A percentile compares a stretch with the other conserved stretches of the same genome.
Evolutionary conservation across 768 basidiomycete genomes (phyloP).

Genomic region (Tulasnella sp.): DNA sequence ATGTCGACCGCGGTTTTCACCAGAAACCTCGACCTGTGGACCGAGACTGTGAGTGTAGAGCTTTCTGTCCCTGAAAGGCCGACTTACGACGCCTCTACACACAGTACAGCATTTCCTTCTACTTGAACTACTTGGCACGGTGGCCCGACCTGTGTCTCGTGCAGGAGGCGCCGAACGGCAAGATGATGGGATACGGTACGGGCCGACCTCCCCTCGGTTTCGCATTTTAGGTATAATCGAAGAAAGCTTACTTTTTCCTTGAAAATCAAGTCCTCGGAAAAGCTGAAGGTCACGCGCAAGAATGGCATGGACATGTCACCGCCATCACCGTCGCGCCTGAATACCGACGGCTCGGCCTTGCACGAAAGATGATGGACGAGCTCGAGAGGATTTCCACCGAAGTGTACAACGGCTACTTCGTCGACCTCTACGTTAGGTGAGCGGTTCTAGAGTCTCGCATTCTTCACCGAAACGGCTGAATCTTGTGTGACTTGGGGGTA

Average conservation of each 20-base stretch:
- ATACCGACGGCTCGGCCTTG: constrained; percentile 80
- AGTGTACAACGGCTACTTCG: constrained; percentile 74
- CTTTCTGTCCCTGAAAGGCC: neutral
- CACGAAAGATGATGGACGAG: constrained; percentile 71
- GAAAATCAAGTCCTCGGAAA: constrained; percentile 81
- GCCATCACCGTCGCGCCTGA: constrained; percentile 91
- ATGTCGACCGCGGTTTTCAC: neutral
- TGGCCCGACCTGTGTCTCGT: constrained; percentile 90
- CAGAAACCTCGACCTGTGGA: constrained; percentile 94
- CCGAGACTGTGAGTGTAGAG: constrained; percentile 68
- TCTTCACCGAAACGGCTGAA: constrained; percentile 16
- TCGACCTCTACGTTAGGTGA: constrained; percentile 83
- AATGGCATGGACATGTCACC: constrained; percentile 93
- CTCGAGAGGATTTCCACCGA: constrained; percentile 80
- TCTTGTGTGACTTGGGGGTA: neutral
- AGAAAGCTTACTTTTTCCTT: neutral
- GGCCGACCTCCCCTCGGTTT: neutral
- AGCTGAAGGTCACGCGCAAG: constrained; percentile 61
- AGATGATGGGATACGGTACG: constrained; percentile 87
- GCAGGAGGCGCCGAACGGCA: constrained; percentile 67
- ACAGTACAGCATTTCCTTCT: constrained; percentile 82
- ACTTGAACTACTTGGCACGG: constrained; percentile 73
- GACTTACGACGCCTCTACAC: neutral
- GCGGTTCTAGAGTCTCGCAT: neutral
- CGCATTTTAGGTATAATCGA: neutral